Percentiles rank a stretch among this genome's conserved stretches.
phyloP scores from a whole-genome alignment of 2,329 filamentous ascomycete species.

The Fonsecaea pedrosoi region DNA sequence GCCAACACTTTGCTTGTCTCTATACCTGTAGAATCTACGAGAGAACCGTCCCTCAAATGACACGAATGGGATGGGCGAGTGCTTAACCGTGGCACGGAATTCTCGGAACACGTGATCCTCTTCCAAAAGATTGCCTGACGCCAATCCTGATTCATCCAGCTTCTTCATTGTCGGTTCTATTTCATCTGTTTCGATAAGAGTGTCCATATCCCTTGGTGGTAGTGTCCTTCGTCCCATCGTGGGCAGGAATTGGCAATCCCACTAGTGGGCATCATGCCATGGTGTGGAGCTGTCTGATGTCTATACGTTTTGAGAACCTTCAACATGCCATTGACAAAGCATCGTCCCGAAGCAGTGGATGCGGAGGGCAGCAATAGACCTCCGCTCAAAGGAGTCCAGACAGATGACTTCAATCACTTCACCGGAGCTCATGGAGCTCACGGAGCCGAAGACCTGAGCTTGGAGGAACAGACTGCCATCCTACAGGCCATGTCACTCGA shows the following conservation, averaged over 20 bases:
- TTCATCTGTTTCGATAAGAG: neutral
- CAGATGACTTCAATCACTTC: constrained; percentile 28
- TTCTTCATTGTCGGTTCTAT: neutral
- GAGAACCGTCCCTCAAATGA: neutral
- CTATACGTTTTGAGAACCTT: neutral
- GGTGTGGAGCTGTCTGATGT: neutral
- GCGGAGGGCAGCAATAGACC: constrained; percentile 14
- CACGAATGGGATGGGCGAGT: neutral
- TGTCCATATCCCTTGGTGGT: neutral
- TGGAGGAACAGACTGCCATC: constrained; percentile 33
- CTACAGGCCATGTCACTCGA: constrained; percentile 35
- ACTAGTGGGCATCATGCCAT: neutral
- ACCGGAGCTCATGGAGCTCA: constrained; percentile 1
- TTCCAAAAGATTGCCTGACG: neutral
- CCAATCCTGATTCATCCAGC: neutral
- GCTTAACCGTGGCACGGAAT: neutral
- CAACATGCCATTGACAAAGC: constrained; percentile 12
- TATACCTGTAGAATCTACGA: too few relatives aligned
- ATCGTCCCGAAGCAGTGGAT: neutral
- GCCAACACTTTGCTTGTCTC: too few relatives aligned
- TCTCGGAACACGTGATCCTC: neutral
- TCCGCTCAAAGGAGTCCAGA: constrained; percentile 24
- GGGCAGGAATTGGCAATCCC: neutral
- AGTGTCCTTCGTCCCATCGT: neutral
- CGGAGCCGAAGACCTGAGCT: constrained; percentile 14